Evolutionary conservation across 371 early-diverging fungal genomes (phyloP), one percentile per base, ranked within the genome.

Genomic region (Mortierella sp.): DNA sequence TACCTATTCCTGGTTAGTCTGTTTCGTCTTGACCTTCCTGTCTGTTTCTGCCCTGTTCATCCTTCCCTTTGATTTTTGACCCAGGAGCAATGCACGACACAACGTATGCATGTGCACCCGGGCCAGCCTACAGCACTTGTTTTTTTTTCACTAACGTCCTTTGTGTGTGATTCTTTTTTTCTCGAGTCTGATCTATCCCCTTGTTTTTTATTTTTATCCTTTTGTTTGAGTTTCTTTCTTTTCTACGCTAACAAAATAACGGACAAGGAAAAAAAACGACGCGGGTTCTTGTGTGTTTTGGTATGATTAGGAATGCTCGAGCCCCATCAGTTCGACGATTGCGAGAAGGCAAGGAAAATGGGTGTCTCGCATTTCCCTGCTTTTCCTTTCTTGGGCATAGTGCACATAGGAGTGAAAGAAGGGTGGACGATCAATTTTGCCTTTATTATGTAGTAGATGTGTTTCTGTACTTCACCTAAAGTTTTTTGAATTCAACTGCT

Each of bases 71-170:
- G n/a, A n/a, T n/a, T n/a, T n/a, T n/a, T n/a, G n/a, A n/a, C n/a
- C n/a, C n/a, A 48, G 48, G n/a, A 16, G 8, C 4, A 9, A 22
- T 16, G 37, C 61, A 37, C 22, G 8, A 61, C 10, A 8, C 58
- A 34, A 50, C 7, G 34, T 61, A 61, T 61, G 61, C 61, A 61
- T 39, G 37, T 61, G 61, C 61, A 61, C 61, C 61, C 61, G 61
- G 61, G 61, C 61, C 61, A 61, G 34, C 34, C 34, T 37, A 22
- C 19, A 16, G 31, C 34, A 34, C 34, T n/a, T 37, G 13, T 58
- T 58, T 19, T 58, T 31, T 14, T 58, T 24, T 53, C 53, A 24
- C 58, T 58, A 13, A 6, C 29, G 13, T 29, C 26, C 26, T 26
- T 52, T 22, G 22, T 47, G 47, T 22, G 6, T 19, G 58, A 29